Percentiles rank a stretch among this genome's conserved stretches.
phyloP scores from a whole-genome alignment of 495 filamentous ascomycete genomes.

The Podospora pseudoanserina region DNA sequence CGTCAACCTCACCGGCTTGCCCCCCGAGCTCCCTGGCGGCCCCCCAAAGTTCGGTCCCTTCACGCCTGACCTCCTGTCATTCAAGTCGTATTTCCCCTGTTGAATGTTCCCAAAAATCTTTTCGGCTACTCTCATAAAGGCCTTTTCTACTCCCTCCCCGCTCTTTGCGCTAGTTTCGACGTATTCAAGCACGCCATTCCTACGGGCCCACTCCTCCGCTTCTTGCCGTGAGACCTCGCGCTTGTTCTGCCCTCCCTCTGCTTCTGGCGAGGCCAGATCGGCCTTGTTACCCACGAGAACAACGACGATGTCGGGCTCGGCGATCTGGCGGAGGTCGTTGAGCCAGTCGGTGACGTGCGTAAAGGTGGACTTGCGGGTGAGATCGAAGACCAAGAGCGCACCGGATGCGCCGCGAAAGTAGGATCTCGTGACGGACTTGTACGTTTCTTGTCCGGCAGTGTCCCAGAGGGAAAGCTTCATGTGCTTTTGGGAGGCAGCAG shows the following conservation, averaged over 20 bases:
- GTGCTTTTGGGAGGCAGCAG: constrained; percentile 57
- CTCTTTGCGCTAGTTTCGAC: constrained; percentile 96
- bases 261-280: constrained; percentile 62
- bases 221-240: constrained; percentile 74
- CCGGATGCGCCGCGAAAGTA: constrained; percentile 95
- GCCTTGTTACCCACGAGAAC: constrained; percentile 93
- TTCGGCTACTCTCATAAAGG: constrained; percentile 89
- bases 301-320: constrained; percentile 89
- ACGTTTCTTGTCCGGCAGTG: constrained; percentile 95
- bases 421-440: constrained; percentile 88
- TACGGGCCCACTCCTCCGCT: constrained; percentile 80
- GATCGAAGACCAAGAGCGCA: constrained; percentile 92
- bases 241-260: constrained; percentile 47
- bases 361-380: constrained; percentile 82
- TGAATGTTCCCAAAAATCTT: constrained; percentile 94
- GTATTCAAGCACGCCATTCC: constrained; percentile 80
- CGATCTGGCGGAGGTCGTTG: constrained; percentile 84
- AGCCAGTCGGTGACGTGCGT: constrained; percentile 83
- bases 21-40: constrained; percentile 40
- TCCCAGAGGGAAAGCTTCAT: constrained; percentile 85
- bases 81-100: constrained; percentile 86
- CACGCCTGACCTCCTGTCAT: constrained; percentile 90
- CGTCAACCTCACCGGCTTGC: constrained; percentile 43
- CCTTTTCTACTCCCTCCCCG: constrained; percentile 86
- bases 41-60: constrained; percentile 50